Conservation (phyloP, 768 basidiomycete genomes). For the Trametes cingulata region DNA sequence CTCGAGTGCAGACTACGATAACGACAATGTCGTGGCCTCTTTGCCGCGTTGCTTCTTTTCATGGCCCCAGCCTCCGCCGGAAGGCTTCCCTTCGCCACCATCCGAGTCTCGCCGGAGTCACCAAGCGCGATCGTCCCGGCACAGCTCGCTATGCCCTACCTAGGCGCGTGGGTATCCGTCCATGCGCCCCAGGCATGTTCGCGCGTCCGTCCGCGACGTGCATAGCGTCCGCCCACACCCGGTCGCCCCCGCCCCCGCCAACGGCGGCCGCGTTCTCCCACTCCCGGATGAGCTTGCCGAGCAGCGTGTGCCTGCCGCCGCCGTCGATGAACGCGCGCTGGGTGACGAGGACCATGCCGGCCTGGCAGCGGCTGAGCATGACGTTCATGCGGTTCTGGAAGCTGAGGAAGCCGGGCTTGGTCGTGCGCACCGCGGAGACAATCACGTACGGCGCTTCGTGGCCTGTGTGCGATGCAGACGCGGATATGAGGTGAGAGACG, state of each 20-base stretch:
- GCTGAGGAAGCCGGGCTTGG: constrained; percentile 46
- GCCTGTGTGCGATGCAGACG: constrained; percentile 33
- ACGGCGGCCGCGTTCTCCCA: constrained; percentile 29
- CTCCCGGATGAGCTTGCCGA: constrained; percentile 39
- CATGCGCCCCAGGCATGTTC: constrained; percentile 3
- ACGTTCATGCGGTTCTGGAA: constrained; percentile 52
- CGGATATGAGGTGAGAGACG: too few species aligned
- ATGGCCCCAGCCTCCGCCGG: too few species aligned
- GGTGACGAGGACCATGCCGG: constrained; percentile 50
- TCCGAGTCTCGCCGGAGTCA: too few species aligned
- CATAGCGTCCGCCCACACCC: constrained; percentile 7
- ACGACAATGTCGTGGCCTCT: too few species aligned
- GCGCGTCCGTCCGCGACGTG: not conserved
- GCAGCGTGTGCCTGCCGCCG: constrained; percentile 37
- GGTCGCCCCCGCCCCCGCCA: not conserved
- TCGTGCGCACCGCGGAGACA: constrained; percentile 50
- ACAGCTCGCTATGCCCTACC: too few species aligned
- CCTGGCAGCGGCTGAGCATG: constrained; percentile 45
- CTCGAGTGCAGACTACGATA: too few species aligned
- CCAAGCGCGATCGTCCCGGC: too few species aligned
- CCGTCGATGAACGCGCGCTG: constrained; percentile 41
- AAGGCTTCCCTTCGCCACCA: too few species aligned
- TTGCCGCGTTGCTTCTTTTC: too few species aligned
- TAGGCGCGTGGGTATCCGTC: not conserved
- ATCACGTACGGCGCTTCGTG: constrained; percentile 54